Conservation (phyloP, 495 filamentous ascomycete species). For the Pseudevernia furfuracea region DNA sequence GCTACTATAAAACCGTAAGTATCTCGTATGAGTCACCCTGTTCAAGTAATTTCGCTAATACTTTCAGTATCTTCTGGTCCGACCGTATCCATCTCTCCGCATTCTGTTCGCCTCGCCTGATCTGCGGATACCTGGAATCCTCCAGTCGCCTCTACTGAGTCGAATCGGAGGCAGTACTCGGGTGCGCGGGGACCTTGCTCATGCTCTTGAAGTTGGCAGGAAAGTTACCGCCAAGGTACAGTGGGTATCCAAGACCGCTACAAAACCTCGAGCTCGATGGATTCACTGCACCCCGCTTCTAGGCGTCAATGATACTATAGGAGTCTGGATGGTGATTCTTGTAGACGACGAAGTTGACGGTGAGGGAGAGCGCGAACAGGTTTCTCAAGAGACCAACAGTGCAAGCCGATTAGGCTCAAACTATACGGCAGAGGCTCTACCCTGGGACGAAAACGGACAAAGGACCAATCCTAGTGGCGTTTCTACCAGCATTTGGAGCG, state of each 20-base stretch:
- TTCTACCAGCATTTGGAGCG: conserved; percentile 12
- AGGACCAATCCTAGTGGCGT: background rate
- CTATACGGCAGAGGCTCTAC: conserved; percentile 12
- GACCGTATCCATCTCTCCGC: conserved; percentile 54
- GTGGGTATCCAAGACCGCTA: conserved; percentile 43
- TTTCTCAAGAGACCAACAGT: background rate
- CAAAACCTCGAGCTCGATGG: conserved; percentile 46
- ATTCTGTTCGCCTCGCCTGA: conserved; percentile 58
- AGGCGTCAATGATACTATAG: conserved; percentile 49
- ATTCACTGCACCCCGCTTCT: conserved; percentile 55
- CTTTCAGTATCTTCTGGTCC: conserved; percentile 52
- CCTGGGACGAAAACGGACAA: conserved; percentile 12
- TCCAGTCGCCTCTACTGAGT: conserved; percentile 52
- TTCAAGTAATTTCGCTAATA: conserved; percentile 10
- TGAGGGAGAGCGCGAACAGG: background rate
- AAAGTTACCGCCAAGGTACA: conserved; percentile 58
- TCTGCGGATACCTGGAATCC: conserved; percentile 51
- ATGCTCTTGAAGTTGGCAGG: conserved; percentile 49
- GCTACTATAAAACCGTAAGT: conserved; percentile 43
- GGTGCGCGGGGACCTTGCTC: conserved; percentile 48
- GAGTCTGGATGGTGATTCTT: conserved; percentile 58
- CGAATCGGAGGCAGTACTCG: conserved; percentile 46
- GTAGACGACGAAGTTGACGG: conserved; percentile 40
- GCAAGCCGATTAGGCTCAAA: conserved; percentile 2
- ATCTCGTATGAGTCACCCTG: background rate